Evolutionary conservation across 2,329 filamentous ascomycete genomes (phyloP), one percentile per base, ranked within the genome.

Genomic region (Alternaria tenuissima): DNA sequence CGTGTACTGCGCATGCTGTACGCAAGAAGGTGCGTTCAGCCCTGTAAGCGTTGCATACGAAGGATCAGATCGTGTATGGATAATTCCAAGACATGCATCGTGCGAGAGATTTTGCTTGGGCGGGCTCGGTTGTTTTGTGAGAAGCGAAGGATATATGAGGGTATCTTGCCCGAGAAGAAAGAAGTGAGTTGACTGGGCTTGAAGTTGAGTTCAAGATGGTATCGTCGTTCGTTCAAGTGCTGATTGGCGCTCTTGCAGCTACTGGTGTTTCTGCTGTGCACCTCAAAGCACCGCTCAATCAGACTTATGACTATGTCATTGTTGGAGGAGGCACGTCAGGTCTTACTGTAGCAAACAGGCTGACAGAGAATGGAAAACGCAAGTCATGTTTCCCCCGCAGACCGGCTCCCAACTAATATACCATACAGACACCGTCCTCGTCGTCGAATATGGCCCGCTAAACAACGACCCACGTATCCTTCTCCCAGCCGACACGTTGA

Each of bases 271-370:
- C 34, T 3, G 43, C 42, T 51, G 16, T 56, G 14, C 44, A 48
- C 5, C 14, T 48, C 46, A 48, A 32, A 6, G 14, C 46, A 3
- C 46, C 46, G 1, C 24, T 55, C 1, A 62, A 62, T 5, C 44
- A 49, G 24, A 63, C 57, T 1, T 68, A 69, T 32, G 68, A 72
- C 47, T 72, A 69, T 28, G 53, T 72, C 22, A 62, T 72, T 26
- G 62, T 64, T 18, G 69, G 69, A 9, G 69, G 65, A 8, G 69
- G 69, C 0, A 70, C 65, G 11, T 64, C 65, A 1, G 69, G 69
- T 4, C 58, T 68, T 7, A 65, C 65, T 4, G 56, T 72, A 24
- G 69, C 69, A 12, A 56, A 67, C 30, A 59, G 69, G 12, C 56
- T 72, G 22, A 66, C 67, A 7, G 67, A 65, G 20, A 46, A 62